phyloP scores from a whole-genome alignment of 495 filamentous ascomycete species.

The Cercophora newfieldiana region DNA sequence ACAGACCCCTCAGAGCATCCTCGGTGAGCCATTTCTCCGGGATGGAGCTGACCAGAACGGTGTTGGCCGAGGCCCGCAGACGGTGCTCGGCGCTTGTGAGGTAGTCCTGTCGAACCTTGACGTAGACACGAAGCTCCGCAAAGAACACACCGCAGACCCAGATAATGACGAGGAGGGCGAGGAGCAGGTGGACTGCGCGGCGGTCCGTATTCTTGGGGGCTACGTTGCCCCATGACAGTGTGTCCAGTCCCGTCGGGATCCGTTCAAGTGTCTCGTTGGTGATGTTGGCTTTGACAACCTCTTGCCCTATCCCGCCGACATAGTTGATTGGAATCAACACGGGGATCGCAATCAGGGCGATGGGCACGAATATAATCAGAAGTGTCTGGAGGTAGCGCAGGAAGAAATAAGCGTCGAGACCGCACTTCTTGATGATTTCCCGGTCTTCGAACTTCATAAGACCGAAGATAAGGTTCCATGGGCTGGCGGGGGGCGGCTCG shows the following conservation, averaged over 20 bases:
- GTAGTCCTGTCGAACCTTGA: conserved; percentile 90
- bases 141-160: conserved; percentile 91
- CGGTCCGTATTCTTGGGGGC: conserved; percentile 64
- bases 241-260: conserved; percentile 64
- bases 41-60: conserved; percentile 87
- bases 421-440: conserved; percentile 94
- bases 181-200: conserved; percentile 85
- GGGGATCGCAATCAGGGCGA: conserved; percentile 77
- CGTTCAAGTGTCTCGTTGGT: conserved; percentile 22
- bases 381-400: conserved; percentile 92
- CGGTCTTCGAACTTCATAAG: conserved; percentile 77
- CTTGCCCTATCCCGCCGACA: conserved; percentile 64
- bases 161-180: conserved; percentile 76
- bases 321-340: conserved; percentile 85
- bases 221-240: conserved; percentile 91
- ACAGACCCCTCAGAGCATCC: conserved; percentile 78
- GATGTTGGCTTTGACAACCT: conserved; percentile 43
- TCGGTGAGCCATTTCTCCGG: conserved; percentile 84
- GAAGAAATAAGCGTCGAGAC: conserved; percentile 97
- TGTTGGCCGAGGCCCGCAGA: conserved; percentile 92
- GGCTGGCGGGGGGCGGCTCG: conserved; percentile 65
- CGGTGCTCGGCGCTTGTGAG: conserved; percentile 95
- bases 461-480: conserved; percentile 66
- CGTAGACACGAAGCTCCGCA: conserved; percentile 82
- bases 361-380: conserved; percentile 84